Base-by-base conservation (phyloP, 106 monocot species). In the Vanilla planifolia region DNA sequence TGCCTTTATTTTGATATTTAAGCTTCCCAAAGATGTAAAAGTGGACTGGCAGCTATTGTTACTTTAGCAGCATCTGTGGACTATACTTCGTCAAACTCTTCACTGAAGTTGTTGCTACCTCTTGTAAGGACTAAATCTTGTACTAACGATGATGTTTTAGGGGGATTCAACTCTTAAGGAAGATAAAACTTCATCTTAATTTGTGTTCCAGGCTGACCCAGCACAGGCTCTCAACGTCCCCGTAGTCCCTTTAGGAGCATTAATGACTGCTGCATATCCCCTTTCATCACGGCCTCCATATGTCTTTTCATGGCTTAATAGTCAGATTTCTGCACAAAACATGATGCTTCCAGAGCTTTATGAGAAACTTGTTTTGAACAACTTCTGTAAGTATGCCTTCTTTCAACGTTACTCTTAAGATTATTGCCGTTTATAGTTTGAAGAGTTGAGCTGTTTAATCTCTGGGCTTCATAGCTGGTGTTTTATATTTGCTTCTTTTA, bases 331-430 rank as follows among this genome's bases (percentile, higher is more conserved):
- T 52, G 81, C 91, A 52, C 77, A 79, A 53, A 82, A 85, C 17
- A 98, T 98, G 96, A 98, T 98, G 96, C 84, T 88, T 57, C 91
- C 91, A 59, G 96, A 98, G 57, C 67, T 91, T 45, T 81, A 82
- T 42, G 81, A 88, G 61, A 98, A 88, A 66, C 96, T 98, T 44
- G 75, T 98, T 34, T 71, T 98, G 21, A 98, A 87, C 28, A 91
- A 87, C 53, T 96, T 96, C 60, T 81, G 96, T 91, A 70, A 90
- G 95, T 81, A 25, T 2, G 22, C 25, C 8, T 17, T 69, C 29
- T 6, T 17, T 10, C 17, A 21, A 20, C 19, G 27, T 53, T 53
- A 24, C 16, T 16, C 5, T 53, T 30, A 51, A 51, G n/a, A 14
- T 15, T 53, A 23, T 14, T 44, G n/a, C n/a, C 24, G 6, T 48